Base-by-base conservation (phyloP, 1,139 yeast genomes). In the Diutina siamensis region DNA sequence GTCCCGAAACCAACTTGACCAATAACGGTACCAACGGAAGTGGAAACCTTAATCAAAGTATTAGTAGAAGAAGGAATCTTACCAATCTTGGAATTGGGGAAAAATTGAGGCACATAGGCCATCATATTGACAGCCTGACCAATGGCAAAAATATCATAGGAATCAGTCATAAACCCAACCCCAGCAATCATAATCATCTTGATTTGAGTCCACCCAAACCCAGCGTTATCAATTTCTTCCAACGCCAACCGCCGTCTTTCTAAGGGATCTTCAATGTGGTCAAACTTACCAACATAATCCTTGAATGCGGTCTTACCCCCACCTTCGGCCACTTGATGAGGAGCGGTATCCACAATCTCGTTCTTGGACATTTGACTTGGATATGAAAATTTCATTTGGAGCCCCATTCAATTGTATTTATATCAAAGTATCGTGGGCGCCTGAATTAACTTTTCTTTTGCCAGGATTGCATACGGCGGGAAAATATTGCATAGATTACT, bases 291-390 rank as follows among this genome's bases (percentile, higher is more conserved):
- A 55, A 84, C 63, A 62, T 77, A 84, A 63, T 86, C 88, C 70
- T 85, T 92, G 76, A 85, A 86, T 48, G 95, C 95, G 53, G 92
- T 78, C 63, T 86, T 83, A 68, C 95, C 95, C 67, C 95, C 95
- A 25, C 21, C 31, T n/a, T 8, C 25, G 32, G 25, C 12, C 21
- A 20, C 42, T 17, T 38, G 31, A 7, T 22, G 10, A 15, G 32
- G 32, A 17, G 28, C 21, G 32, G 12, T 25, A 15, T 38, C 42
- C 20, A 18, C 18, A 18, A 38, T 38, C 42, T 38, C 42, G 32
- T 25, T 25, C 32, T 38, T 22, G 31, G 32, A 10, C 42, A 38
- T 38, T 15, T 9, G 36, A 12, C 18, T 4, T 12, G 7, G 40
- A 20, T 18, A 18, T 19, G 40, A 20, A 31, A 12, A 31, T 4